These are phyloP conservation scores for Cutaneotrichosporon sp. DNA, from an alignment of 1,284 basidiomycete genomes.

Conservation along the genomic window DNA sequence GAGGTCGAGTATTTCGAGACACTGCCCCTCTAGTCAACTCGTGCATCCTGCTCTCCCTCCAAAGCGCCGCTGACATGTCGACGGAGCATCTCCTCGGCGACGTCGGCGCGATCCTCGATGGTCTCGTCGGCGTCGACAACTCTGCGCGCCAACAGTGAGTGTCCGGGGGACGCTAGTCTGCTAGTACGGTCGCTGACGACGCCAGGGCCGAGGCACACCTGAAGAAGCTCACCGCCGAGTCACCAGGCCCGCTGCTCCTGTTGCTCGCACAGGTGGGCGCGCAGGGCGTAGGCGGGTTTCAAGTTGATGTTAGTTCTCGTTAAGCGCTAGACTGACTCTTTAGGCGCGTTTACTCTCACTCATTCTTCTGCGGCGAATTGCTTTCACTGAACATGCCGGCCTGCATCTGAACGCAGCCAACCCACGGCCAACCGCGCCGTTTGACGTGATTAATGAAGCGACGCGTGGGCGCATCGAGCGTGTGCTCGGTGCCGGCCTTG, in stretches of 20 bases:
- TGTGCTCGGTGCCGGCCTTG: constrained; percentile 37
- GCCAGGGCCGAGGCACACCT: constrained; percentile 37
- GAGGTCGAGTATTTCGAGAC: too few relatives aligned
- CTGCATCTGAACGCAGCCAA: constrained; percentile 22
- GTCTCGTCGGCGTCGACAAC: constrained; percentile 33
- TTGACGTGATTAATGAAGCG: constrained; percentile 35
- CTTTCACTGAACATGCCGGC: constrained; percentile 25
- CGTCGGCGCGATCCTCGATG: constrained; percentile 33
- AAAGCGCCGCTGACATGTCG: constrained; percentile 17
- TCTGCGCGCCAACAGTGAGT: constrained; percentile 30
- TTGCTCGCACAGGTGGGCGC: constrained; percentile 43
- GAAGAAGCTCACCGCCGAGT: constrained; percentile 21
- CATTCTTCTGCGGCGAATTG: constrained; percentile 34
- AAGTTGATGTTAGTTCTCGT: constrained; percentile 33
- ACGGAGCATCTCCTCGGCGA: constrained; percentile 43
- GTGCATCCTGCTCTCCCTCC: background rate
- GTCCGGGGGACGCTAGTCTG: background rate
- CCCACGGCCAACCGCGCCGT: constrained; percentile 30
- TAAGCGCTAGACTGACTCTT: background rate
- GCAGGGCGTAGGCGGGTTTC: constrained; percentile 43
- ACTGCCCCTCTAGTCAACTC: background rate
- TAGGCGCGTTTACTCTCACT: constrained; percentile 39
- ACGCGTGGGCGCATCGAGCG: constrained; percentile 35
- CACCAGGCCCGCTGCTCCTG: constrained; percentile 33
- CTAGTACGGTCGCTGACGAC: background rate